phyloP scores from a whole-genome alignment of 441 rosid species.

The Euphorbia schlechtendalii region DNA sequence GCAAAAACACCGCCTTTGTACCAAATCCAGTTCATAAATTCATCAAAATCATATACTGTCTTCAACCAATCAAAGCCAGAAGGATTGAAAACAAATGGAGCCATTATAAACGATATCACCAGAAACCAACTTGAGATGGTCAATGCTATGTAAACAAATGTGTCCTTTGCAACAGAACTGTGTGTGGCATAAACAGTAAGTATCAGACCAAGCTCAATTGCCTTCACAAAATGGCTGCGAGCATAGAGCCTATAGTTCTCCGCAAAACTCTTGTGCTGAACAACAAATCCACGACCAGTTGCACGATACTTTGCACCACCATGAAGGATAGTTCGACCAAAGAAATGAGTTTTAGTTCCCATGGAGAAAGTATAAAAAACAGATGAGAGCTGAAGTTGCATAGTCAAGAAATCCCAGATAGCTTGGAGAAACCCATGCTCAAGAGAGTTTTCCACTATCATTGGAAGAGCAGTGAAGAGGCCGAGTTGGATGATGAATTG shows the following conservation, averaged over 20 bases:
- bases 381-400: slow-evolving; percentile 87
- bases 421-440: slow-evolving; percentile 88
- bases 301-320: slow-evolving; percentile 93
- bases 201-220: slow-evolving; percentile 83
- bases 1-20: slow-evolving; percentile 62
- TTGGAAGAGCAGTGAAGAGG: slow-evolving; percentile 82
- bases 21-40: slow-evolving; percentile 93
- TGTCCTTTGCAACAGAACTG: slow-evolving; percentile 53
- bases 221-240: slow-evolving; percentile 86
- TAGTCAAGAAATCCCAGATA: slow-evolving; percentile 77
- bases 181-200: slow-evolving; percentile 71
- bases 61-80: slow-evolving; percentile 94
- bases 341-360: slow-evolving; percentile 91
- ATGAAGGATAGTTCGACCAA: slow-evolving; percentile 87
- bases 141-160: slow-evolving; percentile 76
- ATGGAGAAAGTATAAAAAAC: slow-evolving; percentile 89
- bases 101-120: slow-evolving; percentile 76
- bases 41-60: slow-evolving; percentile 83
- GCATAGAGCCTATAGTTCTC: slow-evolving; percentile 83
- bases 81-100: slow-evolving; percentile 82
- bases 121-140: slow-evolving; percentile 86
- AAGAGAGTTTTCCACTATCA: slow-evolving; percentile 84
- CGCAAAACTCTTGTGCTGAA: slow-evolving; percentile 78
- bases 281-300: slow-evolving; percentile 93
- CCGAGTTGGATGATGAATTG: slow-evolving; percentile 89